Base-by-base conservation (phyloP, 257 asterid species). In the Leptodermis oblonga region DNA sequence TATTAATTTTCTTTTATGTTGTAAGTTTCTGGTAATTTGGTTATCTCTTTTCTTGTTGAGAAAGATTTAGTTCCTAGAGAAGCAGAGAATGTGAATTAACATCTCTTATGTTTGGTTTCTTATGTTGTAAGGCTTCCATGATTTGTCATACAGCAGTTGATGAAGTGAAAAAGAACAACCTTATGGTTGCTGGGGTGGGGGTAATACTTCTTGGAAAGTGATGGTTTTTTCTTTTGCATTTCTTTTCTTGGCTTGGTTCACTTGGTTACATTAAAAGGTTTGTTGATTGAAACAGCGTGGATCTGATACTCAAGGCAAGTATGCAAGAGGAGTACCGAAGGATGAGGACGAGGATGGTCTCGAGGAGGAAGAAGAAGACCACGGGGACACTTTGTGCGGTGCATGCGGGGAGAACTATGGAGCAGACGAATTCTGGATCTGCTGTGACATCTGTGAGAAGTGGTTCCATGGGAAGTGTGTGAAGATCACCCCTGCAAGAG, bases 391-490 rank as follows among this genome's bases (percentile, higher is more conserved):
- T 34, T 48, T 70, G 36, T 70, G 74, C 28, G 74, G 74, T 33
- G 74, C 68, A 63, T 90, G 95, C 62, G 90, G 88, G 0, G 93
- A 88, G 73, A 88, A 80, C 80, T 83, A 87, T 62, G 88, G 85
- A 8, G 74, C 88, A 0, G 90, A 87, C 7, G 95, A 87, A 65
- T 90, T 88, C 67, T 90, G 97, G 95, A 90, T 88, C 63, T 87
- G 88, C 82, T 90, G 95, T 31, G 95, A 90, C 81, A 67, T 83
- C 62, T 90, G 97, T 11, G 91, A 90, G 82, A 82, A 81, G 79
- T 88, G 97, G 97, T 90, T 86, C 85, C 97, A 90, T 69, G 95
- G 97, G 28, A 82, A 85, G 83, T 90, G 97, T 53, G 97, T 88
- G 23, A 87, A 88, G 82, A 82, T 90, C 76, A 90, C 95, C 43